Percentiles rank a stretch among this genome's conserved stretches.
Evolutionary conservation across 495 filamentous ascomycete species (phyloP).

Genomic region (Xylona heveae): DNA sequence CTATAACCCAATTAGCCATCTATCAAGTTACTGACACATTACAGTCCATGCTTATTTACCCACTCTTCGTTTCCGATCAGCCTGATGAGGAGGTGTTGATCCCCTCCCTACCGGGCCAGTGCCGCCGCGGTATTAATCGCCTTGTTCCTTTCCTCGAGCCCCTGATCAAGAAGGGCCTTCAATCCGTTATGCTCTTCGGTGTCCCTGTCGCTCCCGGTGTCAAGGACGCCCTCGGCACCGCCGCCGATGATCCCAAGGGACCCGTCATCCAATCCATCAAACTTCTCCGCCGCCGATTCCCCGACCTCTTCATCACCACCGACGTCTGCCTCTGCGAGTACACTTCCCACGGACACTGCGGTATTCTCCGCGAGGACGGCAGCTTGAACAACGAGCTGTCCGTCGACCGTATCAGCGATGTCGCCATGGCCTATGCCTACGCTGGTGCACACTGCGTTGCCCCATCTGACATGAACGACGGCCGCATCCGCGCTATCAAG

Average conservation of each 20-base stretch:
- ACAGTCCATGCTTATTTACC: slow-evolving; percentile 95
- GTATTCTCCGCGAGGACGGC: slow-evolving; percentile 80
- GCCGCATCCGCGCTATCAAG: slow-evolving; percentile 88
- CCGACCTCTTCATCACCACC: slow-evolving; percentile 66
- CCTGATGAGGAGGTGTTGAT: slow-evolving; percentile 83
- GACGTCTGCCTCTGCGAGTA: slow-evolving; percentile 98
- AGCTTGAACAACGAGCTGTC: slow-evolving; percentile 79
- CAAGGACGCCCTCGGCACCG: slow-evolving; percentile 85
- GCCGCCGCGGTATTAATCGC: slow-evolving; percentile 71
- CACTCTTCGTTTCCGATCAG: slow-evolving; percentile 85
- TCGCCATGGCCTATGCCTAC: slow-evolving; percentile 76
- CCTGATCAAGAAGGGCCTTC: slow-evolving; percentile 68
- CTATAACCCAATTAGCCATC: background rate
- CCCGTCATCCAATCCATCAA: slow-evolving; percentile 76
- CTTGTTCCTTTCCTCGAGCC: slow-evolving; percentile 67
- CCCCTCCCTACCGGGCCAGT: slow-evolving; percentile 71
- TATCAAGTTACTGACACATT: slow-evolving; percentile 1
- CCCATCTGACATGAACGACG: slow-evolving; percentile 97
- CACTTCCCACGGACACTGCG: slow-evolving; percentile 96
- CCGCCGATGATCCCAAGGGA: slow-evolving; percentile 79
- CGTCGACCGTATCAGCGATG: slow-evolving; percentile 82
- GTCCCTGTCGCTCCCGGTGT: slow-evolving; percentile 58
- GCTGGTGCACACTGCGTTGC: slow-evolving; percentile 94
- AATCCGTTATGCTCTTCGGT: slow-evolving; percentile 87
- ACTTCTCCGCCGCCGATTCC: slow-evolving; percentile 61